These are phyloP conservation scores for Neofusicoccum cordaticola DNA, from an alignment of 2,329 filamentous ascomycete genomes.

Conservation along the genomic window DNA sequence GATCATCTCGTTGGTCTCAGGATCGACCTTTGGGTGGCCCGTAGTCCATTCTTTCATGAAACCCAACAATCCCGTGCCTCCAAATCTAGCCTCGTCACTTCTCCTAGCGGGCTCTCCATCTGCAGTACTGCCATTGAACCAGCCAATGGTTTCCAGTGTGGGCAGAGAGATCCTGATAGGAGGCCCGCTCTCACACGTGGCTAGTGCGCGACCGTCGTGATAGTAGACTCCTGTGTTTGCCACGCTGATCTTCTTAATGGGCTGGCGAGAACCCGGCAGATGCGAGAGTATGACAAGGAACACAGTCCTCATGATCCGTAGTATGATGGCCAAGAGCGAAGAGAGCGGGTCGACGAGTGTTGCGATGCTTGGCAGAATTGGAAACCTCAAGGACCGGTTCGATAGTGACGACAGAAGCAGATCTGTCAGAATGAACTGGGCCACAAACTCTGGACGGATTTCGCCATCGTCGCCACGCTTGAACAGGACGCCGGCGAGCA, in stretches of 20 bases:
- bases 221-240: conserved; percentile 66
- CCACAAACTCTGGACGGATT: conserved; percentile 63
- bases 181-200: conserved; percentile 69
- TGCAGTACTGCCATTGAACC: conserved; percentile 61
- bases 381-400: conserved; percentile 48
- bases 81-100: conserved; percentile 42
- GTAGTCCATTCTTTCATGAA: conserved; percentile 72
- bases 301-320: conserved; percentile 56
- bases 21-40: conserved; percentile 66
- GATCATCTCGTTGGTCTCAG: conserved; percentile 61
- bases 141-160: conserved; percentile 64
- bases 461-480: conserved; percentile 35
- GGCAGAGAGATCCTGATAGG: conserved; percentile 65
- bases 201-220: conserved; percentile 66
- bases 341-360: conserved; percentile 62
- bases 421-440: conserved; percentile 68
- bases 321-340: conserved; percentile 49
- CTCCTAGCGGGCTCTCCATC: conserved; percentile 49
- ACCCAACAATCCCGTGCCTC: conserved; percentile 54
- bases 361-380: conserved; percentile 66
- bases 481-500: conserved; percentile 68
- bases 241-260: conserved; percentile 66
- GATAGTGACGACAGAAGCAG: conserved; percentile 56
- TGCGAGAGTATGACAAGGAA: conserved; percentile 58
- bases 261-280: conserved; percentile 54